phyloP scores from a whole-genome alignment of 1,139 yeast genomes.

The Suzukiozyma palmioleophila region DNA sequence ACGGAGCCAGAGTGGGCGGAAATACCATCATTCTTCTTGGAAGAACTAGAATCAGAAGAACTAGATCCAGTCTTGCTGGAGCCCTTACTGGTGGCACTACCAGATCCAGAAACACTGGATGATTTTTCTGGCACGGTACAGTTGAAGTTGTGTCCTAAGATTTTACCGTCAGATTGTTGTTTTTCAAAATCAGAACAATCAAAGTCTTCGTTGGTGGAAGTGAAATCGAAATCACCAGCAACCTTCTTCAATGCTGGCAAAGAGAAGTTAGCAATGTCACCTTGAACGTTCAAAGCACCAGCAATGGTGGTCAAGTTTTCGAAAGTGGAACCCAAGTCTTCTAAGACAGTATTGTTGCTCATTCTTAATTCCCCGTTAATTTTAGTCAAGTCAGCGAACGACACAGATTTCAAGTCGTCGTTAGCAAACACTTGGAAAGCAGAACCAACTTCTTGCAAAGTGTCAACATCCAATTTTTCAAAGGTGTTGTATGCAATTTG shows the following conservation, averaged over 20 bases:
- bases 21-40: slow-evolving; percentile 16
- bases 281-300: slow-evolving; percentile 43
- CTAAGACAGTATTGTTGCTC: slow-evolving; percentile 41
- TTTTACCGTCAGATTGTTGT: slow-evolving; percentile 28
- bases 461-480: slow-evolving; percentile 26
- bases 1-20: slow-evolving; percentile 12
- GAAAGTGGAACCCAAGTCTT: slow-evolving; percentile 28
- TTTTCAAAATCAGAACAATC: slow-evolving; percentile 34
- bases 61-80: slow-evolving; percentile 15
- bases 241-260: slow-evolving; percentile 35
- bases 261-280: slow-evolving; percentile 37
- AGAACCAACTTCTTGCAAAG: slow-evolving; percentile 34
- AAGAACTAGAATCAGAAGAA: slow-evolving; percentile 8
- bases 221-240: slow-evolving; percentile 41
- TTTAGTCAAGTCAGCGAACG: slow-evolving; percentile 25
- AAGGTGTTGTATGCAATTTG: slow-evolving; percentile 40
- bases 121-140: slow-evolving; percentile 34
- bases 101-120: slow-evolving; percentile 9
- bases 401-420: slow-evolving; percentile 33
- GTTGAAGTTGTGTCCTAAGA: slow-evolving; percentile 44
- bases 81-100: slow-evolving; percentile 9
- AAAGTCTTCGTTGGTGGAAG: slow-evolving; percentile 35
- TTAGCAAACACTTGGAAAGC: slow-evolving; percentile 42
- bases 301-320: slow-evolving; percentile 27
- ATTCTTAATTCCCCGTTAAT: slow-evolving; percentile 43